A percentile compares a stretch with the other conserved stretches of the same genome.
Evolutionary conservation across 2,329 filamentous ascomycete genomes (phyloP).

Genomic region (Zalaria sp.): DNA sequence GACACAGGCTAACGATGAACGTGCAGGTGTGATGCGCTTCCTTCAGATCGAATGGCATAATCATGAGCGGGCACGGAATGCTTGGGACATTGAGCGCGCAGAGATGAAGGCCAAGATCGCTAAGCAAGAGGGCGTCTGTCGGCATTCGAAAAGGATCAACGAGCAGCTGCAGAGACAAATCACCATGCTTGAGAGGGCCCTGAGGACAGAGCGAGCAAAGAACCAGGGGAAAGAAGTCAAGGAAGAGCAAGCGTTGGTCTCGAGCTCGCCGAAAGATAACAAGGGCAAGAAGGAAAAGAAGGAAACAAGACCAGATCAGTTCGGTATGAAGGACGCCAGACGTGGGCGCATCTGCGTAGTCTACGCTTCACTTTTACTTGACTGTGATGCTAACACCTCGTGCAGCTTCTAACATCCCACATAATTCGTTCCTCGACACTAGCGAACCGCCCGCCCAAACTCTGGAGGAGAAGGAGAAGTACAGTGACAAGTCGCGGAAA

Average conservation of each 20-base stretch:
- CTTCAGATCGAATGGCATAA: constrained; percentile 98
- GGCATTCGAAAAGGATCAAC: constrained; percentile 76
- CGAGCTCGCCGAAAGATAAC: neutral
- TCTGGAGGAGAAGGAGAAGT: constrained; percentile 41
- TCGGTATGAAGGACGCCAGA: neutral
- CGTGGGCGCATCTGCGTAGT: neutral
- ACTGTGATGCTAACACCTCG: constrained; percentile 7
- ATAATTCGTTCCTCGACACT: constrained; percentile 37
- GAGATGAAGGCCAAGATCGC: constrained; percentile 99
- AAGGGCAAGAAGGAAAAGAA: constrained; percentile 9
- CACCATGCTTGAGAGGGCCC: constrained; percentile 71
- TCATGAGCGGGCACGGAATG: constrained; percentile 92
- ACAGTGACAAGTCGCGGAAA: constrained; percentile 47
- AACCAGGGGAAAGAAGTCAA: constrained; percentile 20
- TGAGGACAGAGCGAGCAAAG: constrained; percentile 69
- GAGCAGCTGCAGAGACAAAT: constrained; percentile 86
- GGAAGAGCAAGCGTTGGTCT: neutral
- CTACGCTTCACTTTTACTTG: neutral
- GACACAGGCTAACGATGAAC: constrained; percentile 11
- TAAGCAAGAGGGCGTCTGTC: constrained; percentile 75
- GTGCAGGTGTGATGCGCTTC: constrained; percentile 89
- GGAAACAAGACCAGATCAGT: constrained; percentile 3
- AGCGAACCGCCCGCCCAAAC: constrained; percentile 25
- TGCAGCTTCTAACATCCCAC: constrained; percentile 30
- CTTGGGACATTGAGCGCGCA: constrained; percentile 97